Base-by-base conservation (phyloP, 805 yeast genomes). In the Babjeviella inositovora region DNA sequence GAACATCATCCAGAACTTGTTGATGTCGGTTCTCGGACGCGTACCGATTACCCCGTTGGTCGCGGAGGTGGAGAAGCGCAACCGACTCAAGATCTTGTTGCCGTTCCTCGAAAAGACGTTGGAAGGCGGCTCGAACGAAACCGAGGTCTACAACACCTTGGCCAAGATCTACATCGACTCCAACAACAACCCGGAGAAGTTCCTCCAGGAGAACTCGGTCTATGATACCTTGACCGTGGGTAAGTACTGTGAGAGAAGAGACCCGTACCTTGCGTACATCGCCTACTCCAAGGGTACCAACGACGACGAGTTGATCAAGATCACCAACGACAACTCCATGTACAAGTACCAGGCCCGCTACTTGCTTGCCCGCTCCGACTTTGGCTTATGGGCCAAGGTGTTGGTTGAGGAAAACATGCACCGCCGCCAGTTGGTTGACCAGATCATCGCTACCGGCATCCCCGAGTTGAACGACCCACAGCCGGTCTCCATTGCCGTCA, bases 271-370 rank as follows among this genome's bases (percentile, higher is more conserved):
- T 46, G 99, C 98, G 14, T 90, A 82, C 51, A 90, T 90, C 53
- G 93, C 95, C 24, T 90, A 90, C 52, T 93, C 92, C 31, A 87
- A 85, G 55, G 99, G 99, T 44, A 59, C 64, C 25, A 85, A 87
- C 39, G 95, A 90, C 47, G 74, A 62, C 28, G 98, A 90, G 48
- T 66, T 90, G 41, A 69, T 90, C 40, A 62, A 68, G 43, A 84
- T 90, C 50, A 90, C 98, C 35, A 90, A 90, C 49, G 97, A 90
- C 43, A 90, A 90, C 50, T 69, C 90, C 38, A 90, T 90, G 99
- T 90, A 79, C 66, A 90, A 90, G 51, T 87, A 90, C 53, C 98
- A 90, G 61, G 97, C 97, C n/a, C 74, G 97, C 49, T 90, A 90
- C 46, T 62, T 90, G 39, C 65, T 90, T 37, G 60, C 70, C 30